Evolutionary conservation across 148 eudicot species (phyloP), one percentile per base, ranked within the genome.

Genomic region (Vaccinium macrocarpon): DNA sequence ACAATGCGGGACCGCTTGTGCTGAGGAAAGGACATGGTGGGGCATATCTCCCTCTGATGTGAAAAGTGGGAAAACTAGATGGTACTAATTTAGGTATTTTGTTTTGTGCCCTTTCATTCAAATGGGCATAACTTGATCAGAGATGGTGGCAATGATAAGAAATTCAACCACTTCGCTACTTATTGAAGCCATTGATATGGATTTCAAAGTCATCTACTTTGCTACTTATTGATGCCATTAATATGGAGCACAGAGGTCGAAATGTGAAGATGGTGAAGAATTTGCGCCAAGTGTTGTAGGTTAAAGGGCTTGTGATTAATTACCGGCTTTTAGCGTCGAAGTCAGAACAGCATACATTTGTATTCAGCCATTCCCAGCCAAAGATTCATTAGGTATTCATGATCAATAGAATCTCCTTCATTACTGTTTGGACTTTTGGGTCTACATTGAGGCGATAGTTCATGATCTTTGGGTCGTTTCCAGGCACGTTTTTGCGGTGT

Each of bases 1-100:
- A 97, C 71, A 93, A 89, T 86, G 97, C 93, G 0, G 99, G 95
- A 48, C 99, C 98, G 10, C 93, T 97, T 75, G 97, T 97, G 82
- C 84, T 97, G 78, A 92, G 98, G 91, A 95, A 91, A 93, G 99
- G 99, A 32, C 99, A 97, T 83, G 99, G 99, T 57, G 99, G 99
- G 85, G 95, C 93, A 12, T 97, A 97, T 85, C 98, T 97, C 35
- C 99, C 99, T n/a, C 84, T 97, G 83, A 94, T 91, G 93, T 91
- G 80, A 85, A 59, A 11, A 38, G 59, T 11, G 35, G 51, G 75
- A 56, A 29, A 32, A 23, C 9, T 64, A 13, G 56, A 66, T 62
- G 76, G 66, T 23, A 23, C n/a, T 38, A 48, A 21, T 59, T 8
- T 35, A 4, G 71, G 64, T 2, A 25, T 80, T 80, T 21, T 42